Percentiles rank a stretch among this genome's conserved stretches.
These are phyloP conservation scores for Boletus vinaceobasis DNA, from an alignment of 768 basidiomycete genomes.

Conservation along the genomic window DNA sequence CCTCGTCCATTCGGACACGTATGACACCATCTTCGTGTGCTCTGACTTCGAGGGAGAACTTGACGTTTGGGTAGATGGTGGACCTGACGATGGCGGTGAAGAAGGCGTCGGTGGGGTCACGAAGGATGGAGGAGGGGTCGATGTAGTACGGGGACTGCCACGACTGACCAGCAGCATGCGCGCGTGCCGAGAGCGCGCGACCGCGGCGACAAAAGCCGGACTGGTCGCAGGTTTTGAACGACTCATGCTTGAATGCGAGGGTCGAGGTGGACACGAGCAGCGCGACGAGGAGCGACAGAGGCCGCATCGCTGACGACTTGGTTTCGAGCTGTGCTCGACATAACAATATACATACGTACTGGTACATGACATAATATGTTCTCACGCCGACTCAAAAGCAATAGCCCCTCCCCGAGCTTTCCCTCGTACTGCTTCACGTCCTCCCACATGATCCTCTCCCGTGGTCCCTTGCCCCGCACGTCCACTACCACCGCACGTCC, in stretches of 20 bases:
- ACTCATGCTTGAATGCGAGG: slow-evolving; percentile 67
- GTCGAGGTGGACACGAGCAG: slow-evolving; percentile 32
- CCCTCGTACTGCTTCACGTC: slow-evolving; percentile 39
- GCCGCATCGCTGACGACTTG: slow-evolving; percentile 14
- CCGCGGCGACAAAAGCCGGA: slow-evolving; percentile 93
- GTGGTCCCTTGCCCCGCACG: slow-evolving; percentile 39
- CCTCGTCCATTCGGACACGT: slow-evolving; percentile 90
- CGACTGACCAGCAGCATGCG: slow-evolving; percentile 48
- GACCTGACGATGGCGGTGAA: slow-evolving; percentile 79
- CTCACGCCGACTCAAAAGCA: no score
- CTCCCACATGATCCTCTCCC: slow-evolving; percentile 56
- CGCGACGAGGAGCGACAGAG: slow-evolving; percentile 29
- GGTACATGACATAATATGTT: no score
- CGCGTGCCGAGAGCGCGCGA: slow-evolving; percentile 75
- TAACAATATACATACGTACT: no score
- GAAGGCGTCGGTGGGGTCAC: slow-evolving; percentile 48
- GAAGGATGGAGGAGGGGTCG: slow-evolving; percentile 51
- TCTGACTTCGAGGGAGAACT: slow-evolving; percentile 77
- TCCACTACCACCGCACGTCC: slow-evolving; percentile 55
- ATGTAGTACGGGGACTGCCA: slow-evolving; percentile 91
- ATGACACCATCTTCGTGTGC: slow-evolving; percentile 87
- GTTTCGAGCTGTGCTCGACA: no score
- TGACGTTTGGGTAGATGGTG: slow-evolving; percentile 77
- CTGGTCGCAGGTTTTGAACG: slow-evolving; percentile 95
- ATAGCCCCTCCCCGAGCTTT: slow-evolving; percentile 32